Conservation (phyloP, 2,329 filamentous ascomycete species). For the Pseudogymnoascus pannorum region DNA sequence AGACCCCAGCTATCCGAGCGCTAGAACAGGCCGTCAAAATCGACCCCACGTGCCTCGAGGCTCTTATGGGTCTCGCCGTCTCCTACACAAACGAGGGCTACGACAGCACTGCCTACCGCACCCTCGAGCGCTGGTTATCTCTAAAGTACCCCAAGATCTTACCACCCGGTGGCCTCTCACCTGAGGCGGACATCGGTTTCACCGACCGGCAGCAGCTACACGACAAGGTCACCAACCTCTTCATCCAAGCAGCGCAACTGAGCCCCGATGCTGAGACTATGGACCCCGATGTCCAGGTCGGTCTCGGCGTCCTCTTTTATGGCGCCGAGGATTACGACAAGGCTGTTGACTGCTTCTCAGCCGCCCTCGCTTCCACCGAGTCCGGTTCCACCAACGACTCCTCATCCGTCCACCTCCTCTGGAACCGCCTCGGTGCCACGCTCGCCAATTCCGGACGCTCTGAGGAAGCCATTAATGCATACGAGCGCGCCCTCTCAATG, state of each 20-base stretch:
- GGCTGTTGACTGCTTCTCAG: constrained; percentile 95
- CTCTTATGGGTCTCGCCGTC: constrained; percentile 90
- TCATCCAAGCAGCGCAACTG: constrained; percentile 86
- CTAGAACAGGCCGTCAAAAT: constrained; percentile 85
- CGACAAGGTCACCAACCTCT: constrained; percentile 77
- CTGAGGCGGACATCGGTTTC: constrained; percentile 74
- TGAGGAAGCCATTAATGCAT: constrained; percentile 94
- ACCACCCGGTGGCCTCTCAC: constrained; percentile 63
- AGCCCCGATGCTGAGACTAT: constrained; percentile 90
- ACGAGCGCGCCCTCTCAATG: constrained; percentile 83
- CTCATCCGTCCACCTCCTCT: constrained; percentile 84
- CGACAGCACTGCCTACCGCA: constrained; percentile 92
- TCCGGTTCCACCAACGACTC: constrained; percentile 75
- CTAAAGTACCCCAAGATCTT: constrained; percentile 85
- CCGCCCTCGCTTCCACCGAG: constrained; percentile 80
- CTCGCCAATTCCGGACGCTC: constrained; percentile 88
- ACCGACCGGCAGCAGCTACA: constrained; percentile 83
- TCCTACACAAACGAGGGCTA: constrained; percentile 99
- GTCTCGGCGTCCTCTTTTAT: constrained; percentile 93
- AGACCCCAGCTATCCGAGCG: constrained; percentile 88
- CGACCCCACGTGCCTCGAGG: constrained; percentile 78
- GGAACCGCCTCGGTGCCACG: constrained; percentile 94
- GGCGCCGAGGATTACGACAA: constrained; percentile 97
- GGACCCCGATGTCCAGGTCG: constrained; percentile 97
- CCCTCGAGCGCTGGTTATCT: constrained; percentile 93